phyloP scores from a whole-genome alignment of 768 basidiomycete species.

The Leccinellum rugosiceps region DNA sequence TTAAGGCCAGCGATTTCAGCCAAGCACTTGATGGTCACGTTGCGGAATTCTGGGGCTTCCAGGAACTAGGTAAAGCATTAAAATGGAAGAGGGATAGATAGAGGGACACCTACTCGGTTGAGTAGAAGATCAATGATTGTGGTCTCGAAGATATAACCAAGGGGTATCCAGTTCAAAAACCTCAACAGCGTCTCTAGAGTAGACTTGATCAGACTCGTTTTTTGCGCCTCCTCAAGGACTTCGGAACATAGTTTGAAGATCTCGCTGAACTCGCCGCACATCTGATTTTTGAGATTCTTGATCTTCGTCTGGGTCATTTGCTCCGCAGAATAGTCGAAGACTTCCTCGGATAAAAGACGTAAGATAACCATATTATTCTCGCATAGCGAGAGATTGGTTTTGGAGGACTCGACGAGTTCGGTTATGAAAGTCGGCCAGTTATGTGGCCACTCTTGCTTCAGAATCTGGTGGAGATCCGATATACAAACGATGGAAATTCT shows the following conservation, averaged over 20 bases:
- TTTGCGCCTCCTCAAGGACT: slow-evolving; percentile 95
- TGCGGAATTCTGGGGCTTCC: slow-evolving; percentile 95
- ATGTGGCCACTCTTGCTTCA: slow-evolving; percentile 99
- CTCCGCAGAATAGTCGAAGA: slow-evolving; percentile 98
- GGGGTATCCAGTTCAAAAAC: slow-evolving; percentile 98
- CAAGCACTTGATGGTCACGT: slow-evolving; percentile 93
- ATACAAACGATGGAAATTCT: neutral
- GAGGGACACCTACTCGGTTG: slow-evolving; percentile 64
- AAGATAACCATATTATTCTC: slow-evolving; percentile 99
- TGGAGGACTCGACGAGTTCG: slow-evolving; percentile 95
- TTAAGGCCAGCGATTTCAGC: slow-evolving; percentile 94
- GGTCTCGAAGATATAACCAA: slow-evolving; percentile 99
- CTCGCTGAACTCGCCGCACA: slow-evolving; percentile 96
- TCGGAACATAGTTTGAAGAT: slow-evolving; percentile 98
- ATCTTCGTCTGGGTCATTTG: slow-evolving; percentile 98
- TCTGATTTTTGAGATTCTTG: slow-evolving; percentile 95
- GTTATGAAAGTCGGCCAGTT: slow-evolving; percentile 98
- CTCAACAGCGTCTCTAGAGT: slow-evolving; percentile 92
- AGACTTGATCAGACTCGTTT: slow-evolving; percentile 88
- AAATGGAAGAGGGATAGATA: slow-evolving; percentile 8
- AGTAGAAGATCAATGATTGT: slow-evolving; percentile 93
- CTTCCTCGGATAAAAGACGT: slow-evolving; percentile 95
- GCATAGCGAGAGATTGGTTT: slow-evolving; percentile 92
- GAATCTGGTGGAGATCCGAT: slow-evolving; percentile 54
- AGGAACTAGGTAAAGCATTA: slow-evolving; percentile 66